Evolutionary conservation across 2,329 filamentous ascomycete genomes (phyloP), one percentile per base, ranked within the genome.

Genomic region (Beauveria sp.): DNA sequence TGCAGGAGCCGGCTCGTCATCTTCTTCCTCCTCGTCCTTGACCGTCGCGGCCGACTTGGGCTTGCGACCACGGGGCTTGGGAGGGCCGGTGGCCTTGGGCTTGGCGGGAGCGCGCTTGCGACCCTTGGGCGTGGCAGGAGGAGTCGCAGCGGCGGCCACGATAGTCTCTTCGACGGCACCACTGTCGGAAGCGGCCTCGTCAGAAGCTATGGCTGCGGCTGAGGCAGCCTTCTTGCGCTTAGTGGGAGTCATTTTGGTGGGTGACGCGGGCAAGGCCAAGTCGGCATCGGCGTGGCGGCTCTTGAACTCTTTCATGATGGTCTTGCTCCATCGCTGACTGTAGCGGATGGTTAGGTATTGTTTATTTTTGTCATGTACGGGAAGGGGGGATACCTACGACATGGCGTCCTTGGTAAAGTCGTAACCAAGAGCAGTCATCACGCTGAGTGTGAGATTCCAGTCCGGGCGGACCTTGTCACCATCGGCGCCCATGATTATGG

Each of bases 281-380:
- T 66, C 67, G 58, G 69, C 66, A 18, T 38, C 16, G 9, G 30
- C 2, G 22, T 8, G 20, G 14, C 72, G 72, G 20, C 55, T 57
- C 45, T 70, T 72, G 66, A 74, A 75, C 7, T 73, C 68, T 43
- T 69, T 72, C 63, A 75, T 66, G 64, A 77, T 72, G 22, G 65
- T 63, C 65, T 77, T 77, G 65, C 68, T 70, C 65, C 74, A 77
- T 52, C 74, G 74, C 65, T 77, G 75, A 2, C 75, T 77, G 47
- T 47, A n/a, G 7, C 9, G 34, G 5, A 22, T 28, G 8, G 12
- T 51, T 18, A 28, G 43, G 12, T n/a, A 1, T 24, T 42, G 28
- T 16, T 26, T 18, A 14, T 24, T 5, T 1, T 52, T 52, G 1
- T 20, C 26, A 20, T 54, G n/a, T 12, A 14, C n/a, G 6, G n/a